A percentile compares a stretch with the other conserved stretches of the same genome.
Evolutionary conservation across 176 grass and related monocot genomes (phyloP).

Genomic region (Stipa capillata): DNA sequence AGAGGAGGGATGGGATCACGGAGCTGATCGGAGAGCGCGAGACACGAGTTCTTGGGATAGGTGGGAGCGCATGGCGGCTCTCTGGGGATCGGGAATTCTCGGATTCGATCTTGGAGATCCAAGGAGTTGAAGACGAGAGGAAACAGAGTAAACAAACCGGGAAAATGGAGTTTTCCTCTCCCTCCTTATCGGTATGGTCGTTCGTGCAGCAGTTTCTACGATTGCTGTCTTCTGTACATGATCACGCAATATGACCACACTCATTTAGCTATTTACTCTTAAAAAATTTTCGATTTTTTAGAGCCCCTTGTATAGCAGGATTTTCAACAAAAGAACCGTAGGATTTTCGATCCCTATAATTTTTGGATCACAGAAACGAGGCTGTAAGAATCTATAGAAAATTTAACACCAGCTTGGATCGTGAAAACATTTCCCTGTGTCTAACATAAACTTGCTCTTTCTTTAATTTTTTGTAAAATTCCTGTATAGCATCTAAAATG

Average conservation of each 20-base stretch:
- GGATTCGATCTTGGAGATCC: slow-evolving; percentile 32
- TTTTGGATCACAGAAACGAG: too few relatives aligned
- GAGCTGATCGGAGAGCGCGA: neutral
- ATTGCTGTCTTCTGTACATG: neutral
- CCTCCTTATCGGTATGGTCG: slow-evolving; percentile 19
- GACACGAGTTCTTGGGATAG: slow-evolving; percentile 11
- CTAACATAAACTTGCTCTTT: too few relatives aligned
- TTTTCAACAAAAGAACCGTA: too few relatives aligned
- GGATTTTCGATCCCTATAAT: too few relatives aligned
- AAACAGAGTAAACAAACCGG: slow-evolving; percentile 21
- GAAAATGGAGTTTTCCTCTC: slow-evolving; percentile 2
- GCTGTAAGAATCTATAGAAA: too few relatives aligned
- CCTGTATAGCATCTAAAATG: too few relatives aligned
- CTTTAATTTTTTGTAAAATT: too few relatives aligned
- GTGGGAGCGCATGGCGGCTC: neutral
- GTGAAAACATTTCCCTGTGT: too few relatives aligned
- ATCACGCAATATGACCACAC: neutral
- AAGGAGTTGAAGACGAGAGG: slow-evolving; percentile 20
- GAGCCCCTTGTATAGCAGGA: too few relatives aligned
- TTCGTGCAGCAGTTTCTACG: slow-evolving; percentile 1
- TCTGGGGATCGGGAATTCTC: neutral
- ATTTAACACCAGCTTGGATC: too few relatives aligned
- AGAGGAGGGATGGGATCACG: slow-evolving; percentile 10
- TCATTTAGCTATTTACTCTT: too few relatives aligned
- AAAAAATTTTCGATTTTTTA: too few relatives aligned